Conservation (phyloP, 2,329 filamentous ascomycete genomes). For the Lithohypha guttulata region DNA sequence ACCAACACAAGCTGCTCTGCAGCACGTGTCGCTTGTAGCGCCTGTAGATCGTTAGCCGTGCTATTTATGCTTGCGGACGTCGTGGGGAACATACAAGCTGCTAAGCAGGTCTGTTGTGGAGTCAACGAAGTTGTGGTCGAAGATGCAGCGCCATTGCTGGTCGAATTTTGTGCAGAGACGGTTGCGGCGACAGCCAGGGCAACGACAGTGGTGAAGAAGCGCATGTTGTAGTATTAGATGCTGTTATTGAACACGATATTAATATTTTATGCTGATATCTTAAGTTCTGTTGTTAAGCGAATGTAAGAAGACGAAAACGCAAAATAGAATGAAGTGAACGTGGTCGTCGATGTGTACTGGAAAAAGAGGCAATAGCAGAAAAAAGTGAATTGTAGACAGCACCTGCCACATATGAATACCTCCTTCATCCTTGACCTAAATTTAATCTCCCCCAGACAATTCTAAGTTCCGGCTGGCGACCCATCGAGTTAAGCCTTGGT, state of each 20-base stretch:
- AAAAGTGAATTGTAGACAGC: neutral
- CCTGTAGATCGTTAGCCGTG: slow-evolving; percentile 25
- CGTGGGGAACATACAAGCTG: slow-evolving; percentile 26
- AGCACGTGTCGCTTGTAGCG: slow-evolving; percentile 36
- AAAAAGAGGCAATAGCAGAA: slow-evolving; percentile 6
- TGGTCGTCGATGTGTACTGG: neutral
- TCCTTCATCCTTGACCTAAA: neutral
- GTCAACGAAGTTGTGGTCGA: slow-evolving; percentile 27
- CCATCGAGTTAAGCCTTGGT: neutral
- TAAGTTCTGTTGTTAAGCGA: slow-evolving; percentile 2
- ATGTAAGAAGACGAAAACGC: slow-evolving; percentile 4
- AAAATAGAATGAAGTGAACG: neutral
- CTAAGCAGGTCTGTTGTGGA: slow-evolving; percentile 27
- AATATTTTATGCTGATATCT: neutral
- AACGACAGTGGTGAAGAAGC: slow-evolving; percentile 16
- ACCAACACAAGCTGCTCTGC: slow-evolving; percentile 41
- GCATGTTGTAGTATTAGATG: slow-evolving; percentile 14
- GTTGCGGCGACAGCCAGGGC: slow-evolving; percentile 34
- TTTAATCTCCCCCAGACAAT: slow-evolving; percentile 13
- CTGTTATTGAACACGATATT: too few relatives aligned
- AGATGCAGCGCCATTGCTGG: slow-evolving; percentile 18
- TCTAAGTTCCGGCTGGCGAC: neutral
- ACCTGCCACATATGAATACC: slow-evolving; percentile 2
- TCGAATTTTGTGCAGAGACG: slow-evolving; percentile 30
- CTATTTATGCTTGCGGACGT: neutral